These are phyloP conservation scores for Chrysoporthe deuterocubensis DNA, from an alignment of 2,329 filamentous ascomycete species.

Conservation along the genomic window DNA sequence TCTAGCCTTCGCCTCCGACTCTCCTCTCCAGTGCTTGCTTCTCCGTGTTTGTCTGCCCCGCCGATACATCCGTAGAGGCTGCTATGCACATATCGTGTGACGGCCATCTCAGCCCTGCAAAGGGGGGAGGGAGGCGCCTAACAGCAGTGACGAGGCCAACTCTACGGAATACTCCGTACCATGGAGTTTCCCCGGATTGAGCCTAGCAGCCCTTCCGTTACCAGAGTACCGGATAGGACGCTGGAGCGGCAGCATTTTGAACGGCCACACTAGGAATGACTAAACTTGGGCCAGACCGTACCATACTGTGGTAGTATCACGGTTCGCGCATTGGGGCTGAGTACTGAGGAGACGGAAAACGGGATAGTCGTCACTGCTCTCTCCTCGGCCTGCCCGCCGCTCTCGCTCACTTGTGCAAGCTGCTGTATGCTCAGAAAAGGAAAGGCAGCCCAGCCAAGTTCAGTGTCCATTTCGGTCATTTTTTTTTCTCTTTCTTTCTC, in stretches of 20 bases:
- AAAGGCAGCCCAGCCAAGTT: neutral
- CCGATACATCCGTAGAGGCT: neutral
- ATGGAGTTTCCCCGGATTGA: neutral
- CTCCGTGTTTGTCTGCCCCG: neutral
- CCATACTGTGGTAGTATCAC: neutral
- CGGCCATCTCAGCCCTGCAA: neutral
- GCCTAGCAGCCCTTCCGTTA: neutral
- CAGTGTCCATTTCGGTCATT: neutral
- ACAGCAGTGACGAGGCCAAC: neutral
- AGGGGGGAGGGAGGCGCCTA: neutral
- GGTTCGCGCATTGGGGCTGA: no score
- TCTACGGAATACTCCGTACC: neutral
- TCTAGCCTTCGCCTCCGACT: neutral
- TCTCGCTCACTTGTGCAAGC: neutral
- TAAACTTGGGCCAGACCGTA: neutral
- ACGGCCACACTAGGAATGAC: neutral
- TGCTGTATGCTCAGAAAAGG: neutral
- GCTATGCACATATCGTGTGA: neutral
- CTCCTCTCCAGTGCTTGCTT: neutral
- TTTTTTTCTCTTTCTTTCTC: neutral
- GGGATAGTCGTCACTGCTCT: neutral
- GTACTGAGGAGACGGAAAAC: neutral
- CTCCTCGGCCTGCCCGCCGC: neutral
- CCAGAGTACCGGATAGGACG: constrained; percentile 9
- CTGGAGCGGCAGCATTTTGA: neutral